Conservation (phyloP, 768 basidiomycete genomes). For the Psilocybe cubensis region DNA sequence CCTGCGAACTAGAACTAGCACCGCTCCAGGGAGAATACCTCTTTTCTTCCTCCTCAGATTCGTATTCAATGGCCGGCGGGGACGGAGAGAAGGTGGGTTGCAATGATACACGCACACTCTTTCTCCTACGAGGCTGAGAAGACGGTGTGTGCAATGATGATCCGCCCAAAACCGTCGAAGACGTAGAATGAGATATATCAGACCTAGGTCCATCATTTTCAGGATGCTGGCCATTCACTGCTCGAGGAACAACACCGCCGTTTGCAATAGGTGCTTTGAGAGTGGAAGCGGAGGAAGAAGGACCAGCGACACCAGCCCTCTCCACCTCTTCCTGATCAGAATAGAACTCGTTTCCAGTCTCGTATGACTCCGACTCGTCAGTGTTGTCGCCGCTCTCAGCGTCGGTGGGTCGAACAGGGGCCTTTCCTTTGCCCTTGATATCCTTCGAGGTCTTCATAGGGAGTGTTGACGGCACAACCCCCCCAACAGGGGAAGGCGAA, state of each 20-base stretch:
- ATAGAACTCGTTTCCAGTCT: constrained; percentile 48
- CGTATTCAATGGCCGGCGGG: constrained; percentile 66
- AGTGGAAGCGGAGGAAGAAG: background rate
- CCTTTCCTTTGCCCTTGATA: constrained; percentile 22
- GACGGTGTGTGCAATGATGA: background rate
- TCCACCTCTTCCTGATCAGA: constrained; percentile 3
- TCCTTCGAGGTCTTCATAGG: background rate
- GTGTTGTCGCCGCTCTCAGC: constrained; percentile 18
- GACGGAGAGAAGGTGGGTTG: constrained; percentile 77
- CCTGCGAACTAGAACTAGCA: background rate
- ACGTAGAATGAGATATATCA: constrained; percentile 17
- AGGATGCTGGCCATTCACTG: constrained; percentile 16
- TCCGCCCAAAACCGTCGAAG: constrained; percentile 8
- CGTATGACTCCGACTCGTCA: constrained; percentile 59
- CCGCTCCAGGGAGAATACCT: constrained; percentile 24
- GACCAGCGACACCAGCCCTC: background rate
- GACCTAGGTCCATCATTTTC: constrained; percentile 14
- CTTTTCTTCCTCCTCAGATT: constrained; percentile 37
- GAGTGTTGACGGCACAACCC: no score
- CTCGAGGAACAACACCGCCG: background rate
- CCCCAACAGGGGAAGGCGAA: constrained; percentile 47
- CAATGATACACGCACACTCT: constrained; percentile 80
- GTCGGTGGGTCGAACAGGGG: background rate
- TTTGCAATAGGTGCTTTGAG: background rate
- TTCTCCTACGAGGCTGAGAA: constrained; percentile 42